These are phyloP conservation scores for Aspergillus leporis DNA, from an alignment of 495 filamentous ascomycete species.

Conservation along the genomic window DNA sequence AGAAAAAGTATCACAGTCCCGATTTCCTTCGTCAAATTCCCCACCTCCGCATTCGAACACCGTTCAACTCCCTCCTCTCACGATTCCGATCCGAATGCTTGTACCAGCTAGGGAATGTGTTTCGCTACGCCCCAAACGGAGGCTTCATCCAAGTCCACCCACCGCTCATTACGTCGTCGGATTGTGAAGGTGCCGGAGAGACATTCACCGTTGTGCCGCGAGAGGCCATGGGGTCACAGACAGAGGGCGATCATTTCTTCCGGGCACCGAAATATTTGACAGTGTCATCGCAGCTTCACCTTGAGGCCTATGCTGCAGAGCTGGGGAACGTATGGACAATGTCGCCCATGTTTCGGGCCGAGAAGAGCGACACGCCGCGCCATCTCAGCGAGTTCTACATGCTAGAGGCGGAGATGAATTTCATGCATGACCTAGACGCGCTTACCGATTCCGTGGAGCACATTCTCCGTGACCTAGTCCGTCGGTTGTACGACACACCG, in stretches of 20 bases:
- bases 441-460: slow-evolving; percentile 81
- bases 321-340: slow-evolving; percentile 92
- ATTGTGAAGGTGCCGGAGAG: slow-evolving; percentile 95
- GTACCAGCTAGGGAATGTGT: slow-evolving; percentile 70
- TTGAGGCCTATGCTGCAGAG: slow-evolving; percentile 88
- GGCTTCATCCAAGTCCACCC: slow-evolving; percentile 87
- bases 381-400: slow-evolving; percentile 99
- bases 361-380: slow-evolving; percentile 89
- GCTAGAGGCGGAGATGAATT: slow-evolving; percentile 88
- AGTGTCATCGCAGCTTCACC: slow-evolving; percentile 90
- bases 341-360: slow-evolving; percentile 90
- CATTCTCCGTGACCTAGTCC: slow-evolving; percentile 65
- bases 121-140: slow-evolving; percentile 52
- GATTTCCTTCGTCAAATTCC: slow-evolving; percentile 88
- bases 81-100: slow-evolving; percentile 88
- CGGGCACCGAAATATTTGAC: slow-evolving; percentile 90
- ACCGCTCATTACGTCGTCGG: slow-evolving; percentile 93
- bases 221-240: slow-evolving; percentile 29
- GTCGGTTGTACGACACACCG: slow-evolving; percentile 52
- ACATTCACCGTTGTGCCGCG: slow-evolving; percentile 74
- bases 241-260: slow-evolving; percentile 64
- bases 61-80: slow-evolving; percentile 75
- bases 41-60: slow-evolving; percentile 83
- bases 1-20: slow-evolving; percentile 89
- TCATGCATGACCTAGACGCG: slow-evolving; percentile 64